These are phyloP conservation scores for Xylariaceae sp. DNA, from an alignment of 2,329 filamentous ascomycete species.

Conservation along the genomic window DNA sequence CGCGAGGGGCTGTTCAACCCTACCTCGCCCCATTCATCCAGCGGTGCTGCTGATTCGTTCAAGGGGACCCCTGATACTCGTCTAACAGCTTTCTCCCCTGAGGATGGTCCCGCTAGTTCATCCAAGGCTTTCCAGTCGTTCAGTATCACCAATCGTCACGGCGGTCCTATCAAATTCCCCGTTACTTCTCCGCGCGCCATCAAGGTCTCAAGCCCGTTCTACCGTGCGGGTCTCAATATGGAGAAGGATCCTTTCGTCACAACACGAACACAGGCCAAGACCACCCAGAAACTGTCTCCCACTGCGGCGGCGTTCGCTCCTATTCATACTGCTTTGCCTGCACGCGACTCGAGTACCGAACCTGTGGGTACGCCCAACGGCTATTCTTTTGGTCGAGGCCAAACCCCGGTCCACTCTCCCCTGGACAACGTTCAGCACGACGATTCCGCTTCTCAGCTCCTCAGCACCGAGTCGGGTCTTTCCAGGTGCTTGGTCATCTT, in stretches of 20 bases:
- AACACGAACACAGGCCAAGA: conserved; percentile 24
- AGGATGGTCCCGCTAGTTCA: conserved; percentile 42
- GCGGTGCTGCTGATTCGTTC: conserved; percentile 46
- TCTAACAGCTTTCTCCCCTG: conserved; percentile 56
- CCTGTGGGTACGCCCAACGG: too few relatives aligned
- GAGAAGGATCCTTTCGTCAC: conserved; percentile 47
- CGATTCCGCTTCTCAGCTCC: too few relatives aligned
- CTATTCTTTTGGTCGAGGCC: too few relatives aligned
- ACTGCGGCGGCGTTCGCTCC: conserved; percentile 57
- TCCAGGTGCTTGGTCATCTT: conserved; percentile 40
- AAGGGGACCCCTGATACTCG: conserved; percentile 59
- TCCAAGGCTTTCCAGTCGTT: conserved; percentile 29
- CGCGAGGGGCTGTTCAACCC: conserved; percentile 35
- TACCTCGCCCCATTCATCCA: conserved; percentile 44
- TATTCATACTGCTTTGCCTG: conserved; percentile 22
- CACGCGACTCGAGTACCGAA: conserved; percentile 2
- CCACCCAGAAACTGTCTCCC: conserved; percentile 49
- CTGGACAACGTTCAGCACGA: too few relatives aligned
- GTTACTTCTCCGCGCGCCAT: conserved; percentile 16
- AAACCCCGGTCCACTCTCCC: too few relatives aligned
- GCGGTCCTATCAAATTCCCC: conserved; percentile 15
- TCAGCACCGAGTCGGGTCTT: conserved; percentile 40
- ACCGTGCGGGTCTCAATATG: conserved; percentile 13
- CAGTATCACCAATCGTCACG: conserved; percentile 22
- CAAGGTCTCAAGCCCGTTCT: conserved; percentile 15